A percentile compares a stretch with the other conserved stretches of the same genome.
Conservation (phyloP, 2,329 filamentous ascomycete species). For the Colletotrichum paranaense region DNA sequence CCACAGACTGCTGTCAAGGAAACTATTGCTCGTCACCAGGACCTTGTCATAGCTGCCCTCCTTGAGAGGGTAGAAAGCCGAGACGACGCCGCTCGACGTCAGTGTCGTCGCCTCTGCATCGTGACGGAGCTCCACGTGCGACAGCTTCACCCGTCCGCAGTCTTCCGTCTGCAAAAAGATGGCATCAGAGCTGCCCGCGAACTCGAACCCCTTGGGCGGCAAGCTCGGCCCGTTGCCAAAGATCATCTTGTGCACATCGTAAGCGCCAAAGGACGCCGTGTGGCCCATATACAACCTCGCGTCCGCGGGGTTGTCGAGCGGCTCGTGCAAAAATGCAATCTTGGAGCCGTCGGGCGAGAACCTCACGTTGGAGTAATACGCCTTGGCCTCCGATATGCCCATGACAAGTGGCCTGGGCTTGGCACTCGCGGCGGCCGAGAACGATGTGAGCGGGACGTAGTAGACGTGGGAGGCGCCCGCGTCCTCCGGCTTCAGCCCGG, state of each 20-base stretch:
- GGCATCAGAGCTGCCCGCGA: constrained; percentile 45
- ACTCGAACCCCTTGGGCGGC: constrained; percentile 47
- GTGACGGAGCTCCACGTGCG: constrained; percentile 46
- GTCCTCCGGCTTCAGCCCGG: constrained; percentile 22
- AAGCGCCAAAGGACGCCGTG: constrained; percentile 41
- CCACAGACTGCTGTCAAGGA: constrained; percentile 52
- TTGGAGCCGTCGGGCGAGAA: constrained; percentile 51
- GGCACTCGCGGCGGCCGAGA: constrained; percentile 36
- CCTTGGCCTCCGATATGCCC: constrained; percentile 29
- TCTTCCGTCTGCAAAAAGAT: constrained; percentile 48
- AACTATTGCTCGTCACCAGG: constrained; percentile 50
- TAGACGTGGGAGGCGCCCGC: constrained; percentile 41
- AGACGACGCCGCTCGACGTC: constrained; percentile 42
- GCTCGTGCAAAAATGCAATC: constrained; percentile 48
- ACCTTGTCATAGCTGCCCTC: constrained; percentile 43
- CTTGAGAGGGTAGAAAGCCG: constrained; percentile 42
- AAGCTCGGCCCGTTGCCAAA: constrained; percentile 42
- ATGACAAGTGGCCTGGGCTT: constrained; percentile 41
- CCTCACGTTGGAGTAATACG: constrained; percentile 41
- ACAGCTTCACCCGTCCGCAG: constrained; percentile 47
- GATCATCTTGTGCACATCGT: constrained; percentile 44
- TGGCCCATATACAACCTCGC: constrained; percentile 45
- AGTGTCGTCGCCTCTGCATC: constrained; percentile 42
- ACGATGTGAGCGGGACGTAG: constrained; percentile 48
- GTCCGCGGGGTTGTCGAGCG: constrained; percentile 40